phyloP scores from a whole-genome alignment of 345 rosid genomes.

The Sisymbrium altissimum region DNA sequence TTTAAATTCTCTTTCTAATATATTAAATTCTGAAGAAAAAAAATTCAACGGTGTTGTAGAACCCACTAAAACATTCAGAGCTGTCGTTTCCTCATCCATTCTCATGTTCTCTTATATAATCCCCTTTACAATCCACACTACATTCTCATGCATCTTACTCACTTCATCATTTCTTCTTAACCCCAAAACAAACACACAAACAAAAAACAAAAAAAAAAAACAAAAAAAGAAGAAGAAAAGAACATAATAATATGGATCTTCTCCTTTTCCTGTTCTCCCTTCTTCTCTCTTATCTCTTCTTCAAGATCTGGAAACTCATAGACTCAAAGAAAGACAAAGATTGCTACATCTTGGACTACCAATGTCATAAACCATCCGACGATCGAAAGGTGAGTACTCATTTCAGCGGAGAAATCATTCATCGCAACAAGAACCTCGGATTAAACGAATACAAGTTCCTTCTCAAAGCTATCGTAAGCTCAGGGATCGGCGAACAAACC shows the following conservation, averaged over 20 bases:
- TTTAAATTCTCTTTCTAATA: background rate
- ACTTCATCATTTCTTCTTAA: constrained; percentile 26
- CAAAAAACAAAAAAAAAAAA: background rate
- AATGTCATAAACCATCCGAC: constrained; percentile 55
- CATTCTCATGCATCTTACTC: constrained; percentile 20
- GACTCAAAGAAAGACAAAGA: constrained; percentile 42
- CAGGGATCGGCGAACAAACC: constrained; percentile 68
- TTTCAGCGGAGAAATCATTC: constrained; percentile 45
- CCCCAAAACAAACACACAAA: background rate
- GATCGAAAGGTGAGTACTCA: constrained; percentile 54
- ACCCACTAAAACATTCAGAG: constrained; percentile 27
- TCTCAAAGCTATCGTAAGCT: constrained; percentile 62
- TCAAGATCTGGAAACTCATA: constrained; percentile 42
- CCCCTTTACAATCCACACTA: constrained; percentile 19
- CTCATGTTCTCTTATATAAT: constrained; percentile 27
- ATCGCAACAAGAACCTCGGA: constrained; percentile 47
- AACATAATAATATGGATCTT: constrained; percentile 35
- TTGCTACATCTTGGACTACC: constrained; percentile 63
- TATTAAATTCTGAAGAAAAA: background rate
- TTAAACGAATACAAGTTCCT: constrained; percentile 62
- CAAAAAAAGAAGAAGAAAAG: background rate
- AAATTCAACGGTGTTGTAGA: constrained; percentile 12
- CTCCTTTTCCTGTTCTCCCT: constrained; percentile 34
- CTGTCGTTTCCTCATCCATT: constrained; percentile 26
- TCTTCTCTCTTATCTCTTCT: constrained; percentile 34